phyloP scores from a whole-genome alignment of 2,329 filamentous ascomycete species.

The Alternaria postmessia region DNA sequence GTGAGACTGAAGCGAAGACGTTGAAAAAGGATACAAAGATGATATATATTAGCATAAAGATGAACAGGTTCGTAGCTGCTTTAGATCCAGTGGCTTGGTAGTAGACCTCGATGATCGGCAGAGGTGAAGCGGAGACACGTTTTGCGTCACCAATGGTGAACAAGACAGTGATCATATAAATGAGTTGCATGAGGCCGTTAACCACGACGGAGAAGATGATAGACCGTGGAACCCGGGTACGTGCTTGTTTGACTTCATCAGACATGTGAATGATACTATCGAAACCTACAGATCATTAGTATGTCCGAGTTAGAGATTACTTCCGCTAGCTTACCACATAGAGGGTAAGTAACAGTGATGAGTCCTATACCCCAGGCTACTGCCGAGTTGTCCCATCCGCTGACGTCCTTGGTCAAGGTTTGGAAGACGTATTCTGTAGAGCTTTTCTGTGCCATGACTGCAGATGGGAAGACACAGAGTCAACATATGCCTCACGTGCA shows the following conservation, averaged over 20 bases:
- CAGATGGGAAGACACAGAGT: not conserved
- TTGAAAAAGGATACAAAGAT: slow-evolving; percentile 50
- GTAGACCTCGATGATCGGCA: slow-evolving; percentile 61
- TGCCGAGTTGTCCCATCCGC: slow-evolving; percentile 54
- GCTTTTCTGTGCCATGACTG: slow-evolving; percentile 51
- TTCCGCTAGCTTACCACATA: not conserved
- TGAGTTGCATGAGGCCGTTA: slow-evolving; percentile 53
- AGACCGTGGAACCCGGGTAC: slow-evolving; percentile 36
- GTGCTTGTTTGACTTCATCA: slow-evolving; percentile 37
- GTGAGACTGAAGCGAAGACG: slow-evolving; percentile 56
- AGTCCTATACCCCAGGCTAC: slow-evolving; percentile 55
- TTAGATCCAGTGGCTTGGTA: slow-evolving; percentile 36
- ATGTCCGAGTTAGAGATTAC: not conserved
- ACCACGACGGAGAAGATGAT: slow-evolving; percentile 56
- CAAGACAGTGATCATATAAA: slow-evolving; percentile 54
- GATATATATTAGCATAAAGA: slow-evolving; percentile 39
- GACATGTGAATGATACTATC: slow-evolving; percentile 56
- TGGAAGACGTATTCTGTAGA: slow-evolving; percentile 55
- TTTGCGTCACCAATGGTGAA: slow-evolving; percentile 57
- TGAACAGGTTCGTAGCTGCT: slow-evolving; percentile 54
- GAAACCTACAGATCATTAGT: slow-evolving; percentile 46
- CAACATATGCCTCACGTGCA: not conserved
- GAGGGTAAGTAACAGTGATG: slow-evolving; percentile 36
- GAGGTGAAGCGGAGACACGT: slow-evolving; percentile 36
- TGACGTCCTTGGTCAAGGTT: slow-evolving; percentile 53